Percentiles rank a stretch among this genome's conserved stretches.
Conservation (phyloP, 2,329 filamentous ascomycete genomes). For the Madurella mycetomatis region DNA sequence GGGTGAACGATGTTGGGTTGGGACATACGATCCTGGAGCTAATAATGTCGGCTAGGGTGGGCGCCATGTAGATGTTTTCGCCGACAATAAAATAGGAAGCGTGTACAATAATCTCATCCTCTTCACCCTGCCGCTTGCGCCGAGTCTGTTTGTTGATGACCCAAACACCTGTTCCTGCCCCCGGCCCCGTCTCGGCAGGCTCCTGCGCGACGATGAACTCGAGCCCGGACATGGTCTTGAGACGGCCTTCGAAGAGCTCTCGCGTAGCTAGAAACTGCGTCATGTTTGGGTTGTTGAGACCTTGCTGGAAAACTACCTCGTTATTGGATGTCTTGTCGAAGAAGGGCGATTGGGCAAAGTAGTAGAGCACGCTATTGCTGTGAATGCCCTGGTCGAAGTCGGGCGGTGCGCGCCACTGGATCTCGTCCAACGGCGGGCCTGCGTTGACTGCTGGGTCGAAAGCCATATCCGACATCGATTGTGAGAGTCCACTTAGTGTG, state of each 20-base stretch:
- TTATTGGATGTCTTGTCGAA: constrained; percentile 67
- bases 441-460: constrained; percentile 41
- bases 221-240: constrained; percentile 61
- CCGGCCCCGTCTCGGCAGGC: constrained; percentile 58
- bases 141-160: constrained; percentile 65
- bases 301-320: constrained; percentile 57
- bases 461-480: background rate
- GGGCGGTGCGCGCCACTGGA: constrained; percentile 57
- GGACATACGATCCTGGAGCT: constrained; percentile 52
- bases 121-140: constrained; percentile 49
- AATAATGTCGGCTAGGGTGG: constrained; percentile 56
- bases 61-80: constrained; percentile 64
- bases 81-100: constrained; percentile 61
- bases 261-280: constrained; percentile 54
- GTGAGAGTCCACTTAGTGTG: background rate
- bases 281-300: constrained; percentile 57
- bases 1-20: background rate
- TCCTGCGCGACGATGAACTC: constrained; percentile 65
- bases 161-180: constrained; percentile 62
- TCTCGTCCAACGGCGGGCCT: constrained; percentile 59
- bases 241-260: constrained; percentile 58
- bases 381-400: constrained; percentile 45
- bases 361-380: constrained; percentile 61
- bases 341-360: constrained; percentile 64
- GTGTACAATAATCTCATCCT: constrained; percentile 57